Conservation (phyloP, 148 eudicot species). For the Rhododendron molle region DNA sequence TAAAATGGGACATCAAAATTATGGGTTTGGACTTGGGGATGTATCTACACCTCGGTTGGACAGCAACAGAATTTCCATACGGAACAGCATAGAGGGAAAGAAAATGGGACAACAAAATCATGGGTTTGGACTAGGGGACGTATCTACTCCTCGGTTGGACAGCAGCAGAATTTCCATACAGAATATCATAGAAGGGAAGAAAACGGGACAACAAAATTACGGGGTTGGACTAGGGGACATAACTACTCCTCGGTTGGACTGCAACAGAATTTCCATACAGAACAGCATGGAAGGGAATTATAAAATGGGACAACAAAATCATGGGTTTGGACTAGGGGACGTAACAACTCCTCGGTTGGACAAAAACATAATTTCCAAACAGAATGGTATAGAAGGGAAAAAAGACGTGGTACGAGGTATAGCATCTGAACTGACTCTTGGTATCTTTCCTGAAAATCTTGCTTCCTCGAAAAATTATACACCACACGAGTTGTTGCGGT, state of each 20-base stretch:
- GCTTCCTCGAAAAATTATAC: not conserved
- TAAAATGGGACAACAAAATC: not conserved
- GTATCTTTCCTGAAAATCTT: constrained; percentile 8
- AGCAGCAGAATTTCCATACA: not conserved
- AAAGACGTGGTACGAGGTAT: not conserved
- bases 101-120: not conserved
- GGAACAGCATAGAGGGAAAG: not conserved
- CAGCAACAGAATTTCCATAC: not conserved
- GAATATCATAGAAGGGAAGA: not conserved
- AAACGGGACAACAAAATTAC: not conserved
- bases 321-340: not conserved
- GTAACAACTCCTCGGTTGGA: not conserved
- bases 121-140: not conserved
- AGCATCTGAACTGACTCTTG: not conserved
- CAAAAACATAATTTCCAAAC: not conserved
- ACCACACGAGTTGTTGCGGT: not conserved
- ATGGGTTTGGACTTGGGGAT: not conserved
- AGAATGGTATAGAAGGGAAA: constrained; percentile 6
- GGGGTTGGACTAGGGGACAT: not conserved
- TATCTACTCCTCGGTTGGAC: not conserved
- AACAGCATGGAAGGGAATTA: not conserved
- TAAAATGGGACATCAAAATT: not conserved
- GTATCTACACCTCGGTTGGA: not conserved
- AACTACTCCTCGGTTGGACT: not conserved
- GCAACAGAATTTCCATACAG: not conserved